Evolutionary conservation across 371 early-diverging fungal species (phyloP).

Genomic region (Syncephalastrum monosporum): DNA sequence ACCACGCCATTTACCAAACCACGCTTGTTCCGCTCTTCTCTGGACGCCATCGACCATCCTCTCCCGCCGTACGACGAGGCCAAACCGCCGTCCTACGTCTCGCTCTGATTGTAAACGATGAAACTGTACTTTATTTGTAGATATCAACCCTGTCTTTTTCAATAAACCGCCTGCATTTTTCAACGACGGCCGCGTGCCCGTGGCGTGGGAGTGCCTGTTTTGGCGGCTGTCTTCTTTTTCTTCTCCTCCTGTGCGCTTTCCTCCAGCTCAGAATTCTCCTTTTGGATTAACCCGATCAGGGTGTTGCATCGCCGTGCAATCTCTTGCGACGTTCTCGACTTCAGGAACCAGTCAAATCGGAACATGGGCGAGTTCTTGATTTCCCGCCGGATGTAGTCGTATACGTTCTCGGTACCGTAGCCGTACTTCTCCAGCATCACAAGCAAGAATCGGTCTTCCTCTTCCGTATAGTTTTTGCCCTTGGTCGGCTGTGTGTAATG

Average conservation of each 20-base stretch:
- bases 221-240: slow-evolving; percentile 9
- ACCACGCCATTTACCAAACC: slow-evolving; percentile 7
- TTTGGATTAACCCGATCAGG: slow-evolving; percentile 64
- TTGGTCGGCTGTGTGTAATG: slow-evolving; percentile 78
- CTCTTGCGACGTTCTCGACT: slow-evolving; percentile 86
- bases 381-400: slow-evolving; percentile 87
- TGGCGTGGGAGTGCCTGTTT: too few species aligned
- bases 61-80: slow-evolving; percentile 1
- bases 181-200: too few species aligned
- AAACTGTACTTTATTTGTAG: too few species aligned
- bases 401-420: slow-evolving; percentile 88
- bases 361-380: slow-evolving; percentile 83
- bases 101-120: too few species aligned
- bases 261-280: slow-evolving; percentile 55
- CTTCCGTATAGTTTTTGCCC: slow-evolving; percentile 92
- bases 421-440: slow-evolving; percentile 89
- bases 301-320: slow-evolving; percentile 80
- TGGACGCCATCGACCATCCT: not conserved
- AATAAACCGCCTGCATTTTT: too few species aligned
- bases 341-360: slow-evolving; percentile 97
- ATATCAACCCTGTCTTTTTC: too few species aligned
- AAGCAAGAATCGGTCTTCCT: slow-evolving; percentile 95
- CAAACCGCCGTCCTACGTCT: not conserved
- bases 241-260: slow-evolving; percentile 40
- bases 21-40: slow-evolving; percentile 3